Base-by-base conservation (phyloP, 2,329 filamentous ascomycete species). In the Colletotrichum simmondsii region DNA sequence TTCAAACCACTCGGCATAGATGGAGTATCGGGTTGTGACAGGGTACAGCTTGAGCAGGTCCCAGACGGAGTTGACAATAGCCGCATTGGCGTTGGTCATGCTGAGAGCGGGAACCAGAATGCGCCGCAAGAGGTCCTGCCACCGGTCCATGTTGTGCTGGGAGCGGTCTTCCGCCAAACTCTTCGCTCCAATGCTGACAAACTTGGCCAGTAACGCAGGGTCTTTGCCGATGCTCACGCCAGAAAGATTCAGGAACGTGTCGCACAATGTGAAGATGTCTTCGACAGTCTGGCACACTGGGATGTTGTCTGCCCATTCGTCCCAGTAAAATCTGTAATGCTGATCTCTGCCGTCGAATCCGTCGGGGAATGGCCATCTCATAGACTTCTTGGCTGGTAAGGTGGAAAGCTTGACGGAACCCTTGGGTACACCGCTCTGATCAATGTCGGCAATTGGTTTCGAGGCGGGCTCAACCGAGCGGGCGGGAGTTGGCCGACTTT, bases 241-340 rank as follows among this genome's bases (percentile, higher is more conserved):
- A 0, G 95, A 93, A 28, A 96, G 85, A 75, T 97, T 97, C 58
- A 98, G 86, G 26, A 99, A 88, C 1, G 95, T 95, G 71, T 91
- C 90, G 81, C 95, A 97, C 0, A 98, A 89, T 2, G 92, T 92
- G 81, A 98, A 97, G 16, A 99, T 89, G 79, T 99, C 97, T 74
- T 98, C 95, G 6, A 98, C 91, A 2, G 88, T 93, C 80, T 97
- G 95, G 79, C 97, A 99, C 24, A 98, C 85, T 0, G 97, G 97
- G 58, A 99, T 88, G 75, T 97, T 97, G 82, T 98, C 96, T 2
- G 92, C 89, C 97, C 97, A 99, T 77, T 98, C 97, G 72, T 98
- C 95, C 92, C 97, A 98, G 82, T 99, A 99, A 80, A 97, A 98
- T 42, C 93, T 91, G 81, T 98, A 98, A 65, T 93, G 90, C n/a